Evolutionary conservation across 352 stramenopile genomes (phyloP).

Genomic region (Hyphochytrium catenoides): DNA sequence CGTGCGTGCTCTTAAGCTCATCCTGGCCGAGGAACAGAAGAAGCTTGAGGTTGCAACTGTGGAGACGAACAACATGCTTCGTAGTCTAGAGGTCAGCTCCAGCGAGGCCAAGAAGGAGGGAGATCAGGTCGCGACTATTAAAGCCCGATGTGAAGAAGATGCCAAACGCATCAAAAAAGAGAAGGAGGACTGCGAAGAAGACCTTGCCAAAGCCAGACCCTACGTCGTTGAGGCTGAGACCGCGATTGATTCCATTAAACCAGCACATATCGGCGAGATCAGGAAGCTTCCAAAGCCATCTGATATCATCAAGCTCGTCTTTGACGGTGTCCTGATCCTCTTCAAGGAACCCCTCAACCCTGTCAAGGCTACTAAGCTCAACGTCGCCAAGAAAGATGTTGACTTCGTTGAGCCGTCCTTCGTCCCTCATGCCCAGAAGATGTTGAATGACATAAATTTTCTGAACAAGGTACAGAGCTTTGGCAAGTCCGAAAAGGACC

Average conservation of each 20-base stretch:
- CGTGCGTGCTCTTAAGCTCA: conserved; percentile 88
- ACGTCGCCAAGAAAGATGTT: conserved; percentile 88
- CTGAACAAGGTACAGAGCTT: conserved; percentile 89
- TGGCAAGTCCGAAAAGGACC: conserved; percentile 79
- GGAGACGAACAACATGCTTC: conserved; percentile 93
- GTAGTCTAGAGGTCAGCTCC: conserved; percentile 79
- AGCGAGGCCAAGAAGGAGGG: conserved; percentile 89
- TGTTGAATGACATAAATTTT: conserved; percentile 92
- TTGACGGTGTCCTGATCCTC: conserved; percentile 90
- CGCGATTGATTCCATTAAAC: conserved; percentile 93
- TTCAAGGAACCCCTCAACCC: conserved; percentile 76
- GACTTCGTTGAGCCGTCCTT: conserved; percentile 93
- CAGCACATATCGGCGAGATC: conserved; percentile 90
- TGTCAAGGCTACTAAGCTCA: conserved; percentile 79
- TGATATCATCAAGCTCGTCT: conserved; percentile 96
- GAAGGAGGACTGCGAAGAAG: conserved; percentile 79
- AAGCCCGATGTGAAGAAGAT: conserved; percentile 87
- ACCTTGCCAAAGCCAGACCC: conserved; percentile 92
- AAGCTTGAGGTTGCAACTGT: conserved; percentile 88
- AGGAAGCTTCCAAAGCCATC: conserved; percentile 92
- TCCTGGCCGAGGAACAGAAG: conserved; percentile 83
- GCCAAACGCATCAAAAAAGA: conserved; percentile 77
- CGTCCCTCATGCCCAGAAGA: conserved; percentile 72
- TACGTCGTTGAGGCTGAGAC: conserved; percentile 93
- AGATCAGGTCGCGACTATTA: conserved; percentile 87